Percentiles rank a stretch among this genome's conserved stretches.
These are phyloP conservation scores for Atalantia buxifolia DNA, from an alignment of 345 rosid species.

Conservation along the genomic window DNA sequence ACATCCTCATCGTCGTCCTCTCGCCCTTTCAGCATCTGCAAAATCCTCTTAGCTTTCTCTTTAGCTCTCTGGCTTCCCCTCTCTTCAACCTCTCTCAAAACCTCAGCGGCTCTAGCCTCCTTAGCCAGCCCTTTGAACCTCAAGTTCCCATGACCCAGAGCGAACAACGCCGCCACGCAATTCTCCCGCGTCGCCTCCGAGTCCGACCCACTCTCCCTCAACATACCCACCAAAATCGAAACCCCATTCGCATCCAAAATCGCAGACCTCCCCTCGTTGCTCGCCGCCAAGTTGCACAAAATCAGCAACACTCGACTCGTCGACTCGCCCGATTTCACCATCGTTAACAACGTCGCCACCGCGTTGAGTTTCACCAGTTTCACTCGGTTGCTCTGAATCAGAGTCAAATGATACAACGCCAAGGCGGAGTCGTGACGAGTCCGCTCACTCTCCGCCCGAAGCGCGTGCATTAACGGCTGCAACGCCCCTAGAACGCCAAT, in stretches of 20 bases:
- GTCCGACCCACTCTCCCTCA: constrained; percentile 43
- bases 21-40: constrained; percentile 51
- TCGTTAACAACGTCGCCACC: constrained; percentile 50
- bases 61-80: constrained; percentile 45
- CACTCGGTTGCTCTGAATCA: constrained; percentile 54
- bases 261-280: constrained; percentile 62
- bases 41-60: constrained; percentile 58
- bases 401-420: constrained; percentile 70
- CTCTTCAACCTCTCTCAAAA: constrained; percentile 49
- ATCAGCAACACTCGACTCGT: constrained; percentile 49
- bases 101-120: constrained; percentile 51
- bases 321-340: constrained; percentile 47
- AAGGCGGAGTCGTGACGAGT: constrained; percentile 67
- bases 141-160: constrained; percentile 57
- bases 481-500: constrained; percentile 82
- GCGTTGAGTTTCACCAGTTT: constrained; percentile 69
- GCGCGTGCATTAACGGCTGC: constrained; percentile 65
- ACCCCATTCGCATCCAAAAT: constrained; percentile 77
- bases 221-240: constrained; percentile 46
- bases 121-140: constrained; percentile 77
- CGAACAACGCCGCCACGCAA: constrained; percentile 58
- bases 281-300: constrained; percentile 66
- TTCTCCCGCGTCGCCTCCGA: constrained; percentile 54
- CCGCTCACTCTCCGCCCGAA: constrained; percentile 58
- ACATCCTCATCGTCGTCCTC: constrained; percentile 37